Evolutionary conservation across 2,329 filamentous ascomycete genomes (phyloP), one percentile per base, ranked within the genome.

Genomic region (Aspergillus caelatus): DNA sequence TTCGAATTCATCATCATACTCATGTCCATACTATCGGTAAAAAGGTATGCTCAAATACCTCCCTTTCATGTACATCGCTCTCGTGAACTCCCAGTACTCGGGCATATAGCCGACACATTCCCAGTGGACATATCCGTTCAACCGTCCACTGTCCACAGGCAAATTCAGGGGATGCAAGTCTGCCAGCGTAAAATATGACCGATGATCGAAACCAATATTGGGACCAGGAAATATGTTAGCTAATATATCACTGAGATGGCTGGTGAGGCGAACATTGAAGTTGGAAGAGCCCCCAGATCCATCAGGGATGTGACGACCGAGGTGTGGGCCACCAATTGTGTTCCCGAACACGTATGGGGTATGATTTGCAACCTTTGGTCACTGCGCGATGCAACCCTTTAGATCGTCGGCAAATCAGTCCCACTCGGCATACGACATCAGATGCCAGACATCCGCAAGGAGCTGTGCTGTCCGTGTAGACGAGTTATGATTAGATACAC

Each of bases 11-110:
- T 36, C 4, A 14, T 61, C 58, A 11, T 61, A 56, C 10, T 48
- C 14, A 12, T 7, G 39, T 6, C 58, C 41, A 30, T 56, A 60
- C 1, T 52, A 11, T 8, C 16, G 21, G 28, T 45, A 48, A 21
- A 21, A 56, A 61, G 2, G 30, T 34, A 2, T n/a, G 14, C 26
- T 60, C 4, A 10, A 54, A n/a, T 4, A 60, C 41, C 8, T 16
- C 34, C 34, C 30, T 36, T 28, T 26, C 23, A 26, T 26, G 56
- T 67, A 70, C 63, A 70, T 69, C 7, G 67, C 65, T 60, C 71
- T 72, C 0, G 71, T 72, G 32, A 70, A 73, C 54, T 72, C 70
- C 70, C 72, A 74, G 56, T 73, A 73, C 54, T 68, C 67, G 19
- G 71, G 71, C 43, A 55, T 66, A 14, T 62, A 72, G 3, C 70